Evolutionary conservation across 768 basidiomycete genomes (phyloP), one percentile per base, ranked within the genome.

Genomic region (Boletus vinaceobasis): DNA sequence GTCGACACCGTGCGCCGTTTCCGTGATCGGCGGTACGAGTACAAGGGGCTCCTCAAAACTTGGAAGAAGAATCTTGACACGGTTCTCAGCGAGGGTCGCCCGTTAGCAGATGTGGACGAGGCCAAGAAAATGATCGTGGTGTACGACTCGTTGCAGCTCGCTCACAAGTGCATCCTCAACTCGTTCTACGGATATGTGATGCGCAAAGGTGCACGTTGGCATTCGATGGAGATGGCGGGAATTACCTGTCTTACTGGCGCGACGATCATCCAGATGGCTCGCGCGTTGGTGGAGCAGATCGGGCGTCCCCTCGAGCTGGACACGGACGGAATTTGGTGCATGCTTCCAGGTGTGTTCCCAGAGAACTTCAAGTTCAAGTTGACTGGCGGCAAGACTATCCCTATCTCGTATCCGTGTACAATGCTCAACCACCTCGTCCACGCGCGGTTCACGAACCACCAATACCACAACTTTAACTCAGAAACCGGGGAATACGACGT

Each of bases 171-270:
- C 67, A 99, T 99, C 68, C 83, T 99, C 60, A 99, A 99, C 77
- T 98, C 97, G 4, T 99, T 99, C 79, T 99, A 99, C 68, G 97
- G 97, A 35, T 99, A 99, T 64, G 96, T 99, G 69, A 98, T 98
- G 97, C 86, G 97, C 38, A 98, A 99, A 69, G 97, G 97, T 49
- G 97, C 97, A 17, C 79, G 97, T 31, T 99, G 97, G 97, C 95
- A 98, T 71, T 98, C 96, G 29, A 98, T 99, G 97, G 97, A 99
- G 76, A 99, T 99, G 97, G 97, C 97, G 1, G 97, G 97, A 7
- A 98, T 99, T 58, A 98, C 97, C 11, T 99, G 97, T 74, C 77
- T 98, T 49, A 98, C 97, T 0, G 97, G 97, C 38, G 94, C 97
- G 19, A 91, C 85, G 7, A 98, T 99, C 75, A 98, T 99, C 62